A percentile compares a stretch with the other conserved stretches of the same genome.
Evolutionary conservation across 129 eudicot genomes (phyloP).

Genomic region (Flaveria sonorensis): DNA sequence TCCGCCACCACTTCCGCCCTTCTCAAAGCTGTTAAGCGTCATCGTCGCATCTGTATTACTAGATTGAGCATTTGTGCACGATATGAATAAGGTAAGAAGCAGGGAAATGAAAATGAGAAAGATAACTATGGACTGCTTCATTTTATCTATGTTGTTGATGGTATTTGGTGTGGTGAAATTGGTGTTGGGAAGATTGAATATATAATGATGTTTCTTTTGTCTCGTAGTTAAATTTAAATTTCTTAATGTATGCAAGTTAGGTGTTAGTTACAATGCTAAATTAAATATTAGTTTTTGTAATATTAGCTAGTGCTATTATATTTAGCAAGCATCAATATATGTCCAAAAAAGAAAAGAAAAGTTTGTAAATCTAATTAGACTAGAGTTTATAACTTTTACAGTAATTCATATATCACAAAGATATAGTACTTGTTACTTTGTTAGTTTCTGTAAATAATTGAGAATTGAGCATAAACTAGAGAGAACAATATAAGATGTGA

Average conservation of each 20-base stretch:
- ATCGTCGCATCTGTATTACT: neutral
- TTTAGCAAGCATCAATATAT: neutral
- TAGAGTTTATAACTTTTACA: too few relatives aligned
- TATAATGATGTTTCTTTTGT: conserved; percentile 16
- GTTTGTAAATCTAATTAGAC: neutral
- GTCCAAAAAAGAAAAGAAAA: too few relatives aligned
- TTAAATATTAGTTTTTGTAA: conserved; percentile 3
- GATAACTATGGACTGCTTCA: neutral
- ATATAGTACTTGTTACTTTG: too few relatives aligned
- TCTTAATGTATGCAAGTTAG: neutral
- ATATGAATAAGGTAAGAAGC: neutral
- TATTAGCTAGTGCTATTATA: neutral
- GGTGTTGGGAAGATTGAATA: neutral
- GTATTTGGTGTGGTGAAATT: neutral
- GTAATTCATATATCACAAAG: too few relatives aligned
- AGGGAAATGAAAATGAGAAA: conserved; percentile 1
- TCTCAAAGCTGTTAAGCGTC: conserved; percentile 28
- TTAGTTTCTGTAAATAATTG: too few relatives aligned
- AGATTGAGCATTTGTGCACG: neutral
- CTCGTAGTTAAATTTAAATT: neutral
- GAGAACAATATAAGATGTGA: too few relatives aligned
- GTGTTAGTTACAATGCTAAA: conserved; percentile 9
- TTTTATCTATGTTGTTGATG: conserved; percentile 7
- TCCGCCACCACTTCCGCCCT: conserved; percentile 30
- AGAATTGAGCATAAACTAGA: too few relatives aligned